Base-by-base conservation (phyloP, 129 eudicot genomes). In the Gnaphalium uliginosum region DNA sequence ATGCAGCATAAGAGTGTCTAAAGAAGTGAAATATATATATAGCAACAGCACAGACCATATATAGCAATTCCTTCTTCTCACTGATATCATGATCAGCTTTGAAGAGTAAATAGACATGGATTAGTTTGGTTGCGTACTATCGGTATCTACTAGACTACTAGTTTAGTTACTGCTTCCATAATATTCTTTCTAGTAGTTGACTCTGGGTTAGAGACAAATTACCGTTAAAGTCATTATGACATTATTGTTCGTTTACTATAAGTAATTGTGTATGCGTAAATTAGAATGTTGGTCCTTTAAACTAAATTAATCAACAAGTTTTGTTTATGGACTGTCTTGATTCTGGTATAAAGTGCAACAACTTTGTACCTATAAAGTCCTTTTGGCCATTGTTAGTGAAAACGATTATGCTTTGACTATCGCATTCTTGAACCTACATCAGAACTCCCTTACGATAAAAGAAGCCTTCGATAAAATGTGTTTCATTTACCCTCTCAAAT, bases 1-100 rank as follows among this genome's bases (percentile, higher is more conserved):
- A 91, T 77, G 85, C 87, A 11, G 80, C 84, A 1, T 33, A 35
- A 30, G 18, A 19, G 59, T 25, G 4, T 15, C 14, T 35, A 35
- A 26, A 39, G 17, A 24, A 48, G 39, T 11, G 73, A 76, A 75
- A 65, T 50, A 32, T 53, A 21, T 13, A 66, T 32, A 54, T 1
- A 18, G 3, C 18, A 11, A 60, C 35, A 60, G 8, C 27, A 14
- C 15, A 48, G 4, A 27, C 53, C 37, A 51, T 70, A 70, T 41
- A 24, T 24, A 39, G 17, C 2, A 10, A 6, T n/a, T 21, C 29
- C 23, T 58, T 9, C 19, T 25, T 61, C 59, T n/a, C 4, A 14
- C 22, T 25, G 37, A 4, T 63, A 27, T 63, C 68, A 63, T 15
- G 43, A 66, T 60, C 8, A 64, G 69, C 46, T 26, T 64, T 64